Conservation (phyloP, 305 asterid genomes). For the Solanum hybrid region DNA sequence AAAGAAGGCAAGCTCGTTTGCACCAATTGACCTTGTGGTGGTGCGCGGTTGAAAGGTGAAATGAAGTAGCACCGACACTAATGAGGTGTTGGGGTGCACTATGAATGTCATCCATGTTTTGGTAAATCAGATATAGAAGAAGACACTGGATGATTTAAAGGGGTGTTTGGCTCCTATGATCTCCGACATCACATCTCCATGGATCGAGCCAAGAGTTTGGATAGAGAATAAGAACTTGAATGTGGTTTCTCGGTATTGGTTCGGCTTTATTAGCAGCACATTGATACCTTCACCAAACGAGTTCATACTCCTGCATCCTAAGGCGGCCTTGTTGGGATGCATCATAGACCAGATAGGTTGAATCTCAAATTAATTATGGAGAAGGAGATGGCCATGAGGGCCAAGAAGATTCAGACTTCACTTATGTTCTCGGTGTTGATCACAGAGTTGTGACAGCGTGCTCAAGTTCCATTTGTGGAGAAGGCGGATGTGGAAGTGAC, state of each 20-base stretch:
- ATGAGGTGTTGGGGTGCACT: neutral
- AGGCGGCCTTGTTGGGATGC: neutral
- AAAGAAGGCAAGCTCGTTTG: too few species aligned
- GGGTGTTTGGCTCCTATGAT: neutral
- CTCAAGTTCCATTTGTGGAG: neutral
- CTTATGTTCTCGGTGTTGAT: neutral
- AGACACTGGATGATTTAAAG: neutral
- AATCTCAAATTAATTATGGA: too few species aligned
- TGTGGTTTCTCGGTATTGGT: too few species aligned
- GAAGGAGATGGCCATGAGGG: neutral
- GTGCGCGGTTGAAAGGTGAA: too few species aligned
- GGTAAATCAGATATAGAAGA: neutral
- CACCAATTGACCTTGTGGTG: too few species aligned
- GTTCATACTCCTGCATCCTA: neutral
- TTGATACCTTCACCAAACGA: neutral
- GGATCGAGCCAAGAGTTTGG: neutral
- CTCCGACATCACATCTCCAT: neutral
- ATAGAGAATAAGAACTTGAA: neutral
- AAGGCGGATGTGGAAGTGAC: neutral
- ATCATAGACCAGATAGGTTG: neutral
- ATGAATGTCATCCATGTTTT: neutral
- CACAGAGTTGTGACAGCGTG: neutral
- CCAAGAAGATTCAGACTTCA: neutral
- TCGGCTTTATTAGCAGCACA: neutral
- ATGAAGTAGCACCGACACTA: too few species aligned